Evolutionary conservation across 1,284 basidiomycete species (phyloP).

Genomic region (Microbotryum intermedium): DNA sequence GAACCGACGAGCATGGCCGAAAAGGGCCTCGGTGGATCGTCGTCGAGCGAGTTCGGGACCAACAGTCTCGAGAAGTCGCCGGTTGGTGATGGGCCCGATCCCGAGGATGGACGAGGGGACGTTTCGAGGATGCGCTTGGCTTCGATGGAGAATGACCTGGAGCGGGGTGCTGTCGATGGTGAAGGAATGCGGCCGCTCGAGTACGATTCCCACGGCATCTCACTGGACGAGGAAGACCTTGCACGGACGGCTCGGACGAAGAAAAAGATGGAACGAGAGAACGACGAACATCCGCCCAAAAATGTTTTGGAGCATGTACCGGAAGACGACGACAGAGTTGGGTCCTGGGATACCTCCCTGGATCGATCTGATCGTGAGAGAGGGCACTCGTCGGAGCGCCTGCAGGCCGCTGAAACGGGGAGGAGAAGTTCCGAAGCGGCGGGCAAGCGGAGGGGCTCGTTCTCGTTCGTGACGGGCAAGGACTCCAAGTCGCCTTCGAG

Average conservation of each 20-base stretch:
- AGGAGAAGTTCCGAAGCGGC: background rate
- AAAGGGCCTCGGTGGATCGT: slow-evolving; percentile 2
- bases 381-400: slow-evolving; percentile 5
- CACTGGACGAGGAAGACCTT: slow-evolving; percentile 4
- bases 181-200: background rate
- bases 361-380: background rate
- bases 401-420: background rate
- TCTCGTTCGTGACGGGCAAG: background rate
- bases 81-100: background rate
- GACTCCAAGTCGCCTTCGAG: background rate
- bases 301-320: slow-evolving; percentile 18
- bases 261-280: slow-evolving; percentile 7
- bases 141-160: background rate
- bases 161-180: background rate
- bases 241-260: slow-evolving; percentile 2
- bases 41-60: background rate
- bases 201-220: background rate
- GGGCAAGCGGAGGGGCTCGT: background rate
- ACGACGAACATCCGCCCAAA: slow-evolving; percentile 22
- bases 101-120: background rate
- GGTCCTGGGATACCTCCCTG: background rate
- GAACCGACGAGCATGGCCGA: slow-evolving; percentile 16
- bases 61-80: slow-evolving; percentile 5
- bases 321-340: slow-evolving; percentile 6
- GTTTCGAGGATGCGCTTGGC: background rate